Base-by-base conservation (phyloP, 1,284 basidiomycete species). In the Austroboletus niveus region DNA sequence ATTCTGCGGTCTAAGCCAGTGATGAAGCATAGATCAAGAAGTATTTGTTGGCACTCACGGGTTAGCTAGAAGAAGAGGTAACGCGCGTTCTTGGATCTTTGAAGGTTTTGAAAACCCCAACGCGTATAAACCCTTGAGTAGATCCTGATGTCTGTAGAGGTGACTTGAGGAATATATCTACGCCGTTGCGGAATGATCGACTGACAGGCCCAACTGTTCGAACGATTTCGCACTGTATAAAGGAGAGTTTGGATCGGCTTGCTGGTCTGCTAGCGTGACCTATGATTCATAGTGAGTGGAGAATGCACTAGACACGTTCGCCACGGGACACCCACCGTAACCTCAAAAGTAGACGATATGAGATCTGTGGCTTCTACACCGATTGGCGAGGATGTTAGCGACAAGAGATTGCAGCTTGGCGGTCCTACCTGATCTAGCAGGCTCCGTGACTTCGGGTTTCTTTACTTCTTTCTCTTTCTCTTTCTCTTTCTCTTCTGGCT, bases 81-180 rank as follows among this genome's bases (percentile, higher is more conserved):
- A 76, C 22, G 97, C 97, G 56, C 92, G 88, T 77, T 98, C 97
- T 76, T 99, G 97, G 59, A 99, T 99, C 75, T 99, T 99, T 50
- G 94, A 98, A 5, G 97, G 97, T 71, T 96, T 97, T 49, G 92
- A 91, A 73, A 98, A 99, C 39, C 93, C 93, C 84, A 97, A 91
- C 44, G 89, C 87, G 70, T 95, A 98, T 48, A 99, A 83, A n/a
- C 97, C 97, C 71, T 96, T 97, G 58, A 98, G 81, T 30, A 99
- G 79, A 69, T 98, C 91, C 47, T 84, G 78, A 69, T 92, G 87
- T 49, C 94, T 96, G 66, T 34, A 46, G 36, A 17, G 35, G 29
- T 31, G 38, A 41, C 45, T n/a, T 62, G 40, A 54, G 31, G 40
- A 48, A 2, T n/a, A 22, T 29, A 43, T 49, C 45, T 57, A 55